A percentile compares a stretch with the other conserved stretches of the same genome.
Conservation (phyloP, 129 eudicot species). For the Lactuca saligna region DNA sequence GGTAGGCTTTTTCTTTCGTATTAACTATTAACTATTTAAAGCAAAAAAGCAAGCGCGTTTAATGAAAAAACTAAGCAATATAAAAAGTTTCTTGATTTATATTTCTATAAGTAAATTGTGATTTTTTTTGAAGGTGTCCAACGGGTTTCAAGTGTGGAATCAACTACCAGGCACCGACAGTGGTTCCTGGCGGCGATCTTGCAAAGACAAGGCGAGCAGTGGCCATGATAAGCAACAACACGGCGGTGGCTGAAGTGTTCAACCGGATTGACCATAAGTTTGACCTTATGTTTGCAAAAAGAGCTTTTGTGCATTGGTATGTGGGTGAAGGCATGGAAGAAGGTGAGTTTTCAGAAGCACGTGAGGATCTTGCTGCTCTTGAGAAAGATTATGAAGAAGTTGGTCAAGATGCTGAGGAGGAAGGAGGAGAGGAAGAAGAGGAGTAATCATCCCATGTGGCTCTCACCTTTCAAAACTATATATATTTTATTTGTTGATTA, state of each 20-base stretch:
- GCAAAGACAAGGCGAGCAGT: conserved; percentile 69
- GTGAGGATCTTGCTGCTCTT: conserved; percentile 81
- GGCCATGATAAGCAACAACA: conserved; percentile 78
- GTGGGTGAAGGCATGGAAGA: conserved; percentile 91
- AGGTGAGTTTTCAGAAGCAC: conserved; percentile 87
- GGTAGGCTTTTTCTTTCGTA: conserved; percentile 29
- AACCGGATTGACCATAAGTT: conserved; percentile 64
- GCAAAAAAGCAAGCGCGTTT: too few species aligned
- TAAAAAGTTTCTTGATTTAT: too few species aligned
- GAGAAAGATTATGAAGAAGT: conserved; percentile 72
- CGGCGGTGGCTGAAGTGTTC: conserved; percentile 73
- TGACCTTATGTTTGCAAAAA: conserved; percentile 61
- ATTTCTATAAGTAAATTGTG: background rate
- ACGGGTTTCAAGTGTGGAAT: conserved; percentile 84
- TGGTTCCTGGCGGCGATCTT: conserved; percentile 79
- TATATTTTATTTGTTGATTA: background rate
- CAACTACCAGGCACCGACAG: conserved; percentile 64
- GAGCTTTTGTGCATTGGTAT: conserved; percentile 84
- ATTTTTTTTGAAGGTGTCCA: conserved; percentile 45
- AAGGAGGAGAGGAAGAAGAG: conserved; percentile 41
- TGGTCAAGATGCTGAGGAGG: conserved; percentile 60
- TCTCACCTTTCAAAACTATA: background rate
- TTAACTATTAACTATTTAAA: background rate
- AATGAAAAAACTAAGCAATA: too few species aligned
- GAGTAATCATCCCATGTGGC: conserved; percentile 31